phyloP scores from a whole-genome alignment of 23 red algal genomes.

The Chondrus crispus region DNA sequence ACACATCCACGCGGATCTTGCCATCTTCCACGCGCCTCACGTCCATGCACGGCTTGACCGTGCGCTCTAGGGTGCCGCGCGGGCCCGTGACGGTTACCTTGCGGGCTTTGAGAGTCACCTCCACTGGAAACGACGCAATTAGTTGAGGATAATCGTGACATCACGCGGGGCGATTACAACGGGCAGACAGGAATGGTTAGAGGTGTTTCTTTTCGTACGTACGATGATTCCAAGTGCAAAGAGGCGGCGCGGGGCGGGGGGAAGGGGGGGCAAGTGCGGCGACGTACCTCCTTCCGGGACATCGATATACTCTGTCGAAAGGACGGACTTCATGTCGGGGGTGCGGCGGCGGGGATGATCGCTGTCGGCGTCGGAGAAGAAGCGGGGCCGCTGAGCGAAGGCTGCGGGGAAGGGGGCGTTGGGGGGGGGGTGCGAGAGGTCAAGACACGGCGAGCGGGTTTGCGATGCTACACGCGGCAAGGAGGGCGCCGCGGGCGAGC shows the following conservation, averaged over 20 bases:
- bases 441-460: background rate
- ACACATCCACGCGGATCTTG: slow-evolving; percentile 93
- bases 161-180: background rate
- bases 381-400: background rate
- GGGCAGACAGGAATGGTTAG: background rate
- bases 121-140: slow-evolving; percentile 25
- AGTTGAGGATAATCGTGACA: background rate
- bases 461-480: background rate
- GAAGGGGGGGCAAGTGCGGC: background rate
- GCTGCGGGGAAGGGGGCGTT: background rate
- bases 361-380: background rate
- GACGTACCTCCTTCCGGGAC: slow-evolving; percentile 77
- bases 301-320: slow-evolving; percentile 49
- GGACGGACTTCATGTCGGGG: slow-evolving; percentile 58
- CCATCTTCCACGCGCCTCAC: slow-evolving; percentile 62
- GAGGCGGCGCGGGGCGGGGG: background rate
- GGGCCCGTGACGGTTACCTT: slow-evolving; percentile 80
- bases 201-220: background rate
- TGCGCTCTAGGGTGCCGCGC: slow-evolving; percentile 71
- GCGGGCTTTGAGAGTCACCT: slow-evolving; percentile 69
- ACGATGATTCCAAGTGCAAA: background rate
- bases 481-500: too few species aligned
- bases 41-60: slow-evolving; percentile 73
- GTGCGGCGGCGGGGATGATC: background rate
- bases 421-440: background rate